phyloP scores from a whole-genome alignment of 441 rosid species.

The Adansonia gregorii region DNA sequence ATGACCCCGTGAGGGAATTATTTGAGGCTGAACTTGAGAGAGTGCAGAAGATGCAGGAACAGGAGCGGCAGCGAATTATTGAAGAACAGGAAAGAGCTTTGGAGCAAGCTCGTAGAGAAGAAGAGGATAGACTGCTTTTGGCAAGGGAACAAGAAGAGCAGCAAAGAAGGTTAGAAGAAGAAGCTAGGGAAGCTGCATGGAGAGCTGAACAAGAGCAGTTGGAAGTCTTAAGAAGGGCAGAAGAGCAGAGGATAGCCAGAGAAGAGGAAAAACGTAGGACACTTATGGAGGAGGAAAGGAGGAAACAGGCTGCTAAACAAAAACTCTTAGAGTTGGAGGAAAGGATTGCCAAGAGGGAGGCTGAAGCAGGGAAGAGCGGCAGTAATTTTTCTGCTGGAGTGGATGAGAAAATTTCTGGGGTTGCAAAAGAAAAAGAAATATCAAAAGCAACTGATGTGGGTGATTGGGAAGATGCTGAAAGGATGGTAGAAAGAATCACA shows the following conservation, averaged over 20 bases:
- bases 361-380: slow-evolving; percentile 54
- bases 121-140: slow-evolving; percentile 74
- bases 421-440: slow-evolving; percentile 51
- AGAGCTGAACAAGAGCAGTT: slow-evolving; percentile 84
- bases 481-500: slow-evolving; percentile 88
- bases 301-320: slow-evolving; percentile 92
- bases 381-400: slow-evolving; percentile 47
- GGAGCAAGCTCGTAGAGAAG: slow-evolving; percentile 87
- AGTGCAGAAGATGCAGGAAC: slow-evolving; percentile 96
- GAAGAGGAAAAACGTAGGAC: slow-evolving; percentile 88
- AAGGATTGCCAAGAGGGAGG: slow-evolving; percentile 82
- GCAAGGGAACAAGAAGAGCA: slow-evolving; percentile 78
- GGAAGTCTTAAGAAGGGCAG: slow-evolving; percentile 73
- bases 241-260: slow-evolving; percentile 81
- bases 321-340: slow-evolving; percentile 94
- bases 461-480: slow-evolving; percentile 91
- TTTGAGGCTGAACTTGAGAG: slow-evolving; percentile 99
- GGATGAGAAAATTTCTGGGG: slow-evolving; percentile 52
- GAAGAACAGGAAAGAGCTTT: slow-evolving; percentile 87
- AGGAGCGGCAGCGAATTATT: slow-evolving; percentile 65
- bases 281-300: slow-evolving; percentile 88
- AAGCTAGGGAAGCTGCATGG: slow-evolving; percentile 84
- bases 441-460: slow-evolving; percentile 51
- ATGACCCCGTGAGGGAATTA: slow-evolving; percentile 92
- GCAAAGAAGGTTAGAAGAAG: slow-evolving; percentile 77